Evolutionary conservation across 495 filamentous ascomycete genomes (phyloP).

Genomic region (Aspergillus cristatus): DNA sequence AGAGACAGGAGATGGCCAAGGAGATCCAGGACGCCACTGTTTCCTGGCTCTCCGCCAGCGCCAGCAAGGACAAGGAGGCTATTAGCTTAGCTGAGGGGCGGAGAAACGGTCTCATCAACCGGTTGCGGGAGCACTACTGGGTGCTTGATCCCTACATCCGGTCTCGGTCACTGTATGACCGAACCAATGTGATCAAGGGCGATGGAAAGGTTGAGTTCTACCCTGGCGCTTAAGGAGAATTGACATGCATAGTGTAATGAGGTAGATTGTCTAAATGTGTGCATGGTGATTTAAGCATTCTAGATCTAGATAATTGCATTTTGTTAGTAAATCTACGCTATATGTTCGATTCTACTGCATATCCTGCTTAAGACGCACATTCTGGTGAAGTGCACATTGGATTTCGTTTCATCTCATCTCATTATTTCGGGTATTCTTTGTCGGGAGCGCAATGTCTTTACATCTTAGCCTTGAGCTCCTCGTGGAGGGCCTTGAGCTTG

Average conservation of each 20-base stretch:
- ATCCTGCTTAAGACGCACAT: too few species aligned
- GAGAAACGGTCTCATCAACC: constrained; percentile 49
- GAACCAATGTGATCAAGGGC: constrained; percentile 55
- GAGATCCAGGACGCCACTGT: constrained; percentile 62
- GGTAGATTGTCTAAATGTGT: too few species aligned
- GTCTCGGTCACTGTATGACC: constrained; percentile 64
- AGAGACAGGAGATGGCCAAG: constrained; percentile 51
- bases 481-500: constrained; percentile 65
- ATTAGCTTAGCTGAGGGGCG: constrained; percentile 45
- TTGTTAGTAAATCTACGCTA: too few species aligned
- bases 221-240: constrained; percentile 28
- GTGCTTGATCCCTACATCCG: constrained; percentile 65
- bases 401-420: too few species aligned
- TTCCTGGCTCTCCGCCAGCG: constrained; percentile 51
- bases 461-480: constrained; percentile 85
- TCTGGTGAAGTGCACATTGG: too few species aligned
- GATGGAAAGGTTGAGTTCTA: constrained; percentile 66
- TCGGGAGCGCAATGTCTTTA: constrained; percentile 43
- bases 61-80: constrained; percentile 36
- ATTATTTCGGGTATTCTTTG: too few species aligned
- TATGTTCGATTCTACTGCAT: too few species aligned
- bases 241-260: too few species aligned
- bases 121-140: constrained; percentile 76
- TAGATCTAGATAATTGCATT: too few species aligned
- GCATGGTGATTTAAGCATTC: too few species aligned